Evolutionary conservation across 345 rosid genomes (phyloP).

Genomic region (Bruguiera sexangula): DNA sequence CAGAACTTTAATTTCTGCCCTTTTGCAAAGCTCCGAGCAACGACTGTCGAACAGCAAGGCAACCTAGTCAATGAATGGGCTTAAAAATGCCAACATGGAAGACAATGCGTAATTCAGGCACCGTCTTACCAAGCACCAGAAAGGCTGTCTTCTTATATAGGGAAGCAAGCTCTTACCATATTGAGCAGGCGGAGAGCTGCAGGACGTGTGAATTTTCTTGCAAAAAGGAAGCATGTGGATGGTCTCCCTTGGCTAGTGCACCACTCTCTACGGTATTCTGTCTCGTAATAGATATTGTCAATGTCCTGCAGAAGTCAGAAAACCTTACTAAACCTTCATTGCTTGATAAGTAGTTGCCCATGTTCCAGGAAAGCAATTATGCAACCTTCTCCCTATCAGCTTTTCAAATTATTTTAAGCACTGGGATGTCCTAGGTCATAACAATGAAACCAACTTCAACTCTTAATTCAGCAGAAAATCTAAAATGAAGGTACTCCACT

Average conservation of each 20-base stretch:
- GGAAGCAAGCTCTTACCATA: conserved; percentile 38
- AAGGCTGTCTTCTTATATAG: not conserved
- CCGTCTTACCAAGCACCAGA: not conserved
- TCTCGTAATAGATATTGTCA: conserved; percentile 79
- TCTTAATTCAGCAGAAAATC: not conserved
- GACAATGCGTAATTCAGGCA: not conserved
- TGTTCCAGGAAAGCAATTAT: too few species aligned
- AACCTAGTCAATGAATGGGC: conserved; percentile 6
- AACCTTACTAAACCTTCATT: not conserved
- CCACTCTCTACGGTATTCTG: conserved; percentile 90
- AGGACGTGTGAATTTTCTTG: conserved; percentile 90
- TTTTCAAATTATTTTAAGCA: too few species aligned
- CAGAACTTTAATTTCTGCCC: conserved; percentile 7
- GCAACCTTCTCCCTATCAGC: too few species aligned
- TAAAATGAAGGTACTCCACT: not conserved
- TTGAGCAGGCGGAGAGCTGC: conserved; percentile 79
- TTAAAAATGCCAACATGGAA: not conserved
- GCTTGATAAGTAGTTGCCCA: not conserved
- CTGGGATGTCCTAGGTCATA: too few species aligned
- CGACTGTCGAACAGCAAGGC: conserved; percentile 24
- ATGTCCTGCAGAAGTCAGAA: conserved; percentile 46
- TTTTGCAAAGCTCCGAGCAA: conserved; percentile 27
- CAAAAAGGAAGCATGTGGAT: conserved; percentile 81
- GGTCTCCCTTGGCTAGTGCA: conserved; percentile 85
- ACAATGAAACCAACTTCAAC: too few species aligned